Conservation (phyloP, 2,329 filamentous ascomycete species). For the Tothia fuscella region DNA sequence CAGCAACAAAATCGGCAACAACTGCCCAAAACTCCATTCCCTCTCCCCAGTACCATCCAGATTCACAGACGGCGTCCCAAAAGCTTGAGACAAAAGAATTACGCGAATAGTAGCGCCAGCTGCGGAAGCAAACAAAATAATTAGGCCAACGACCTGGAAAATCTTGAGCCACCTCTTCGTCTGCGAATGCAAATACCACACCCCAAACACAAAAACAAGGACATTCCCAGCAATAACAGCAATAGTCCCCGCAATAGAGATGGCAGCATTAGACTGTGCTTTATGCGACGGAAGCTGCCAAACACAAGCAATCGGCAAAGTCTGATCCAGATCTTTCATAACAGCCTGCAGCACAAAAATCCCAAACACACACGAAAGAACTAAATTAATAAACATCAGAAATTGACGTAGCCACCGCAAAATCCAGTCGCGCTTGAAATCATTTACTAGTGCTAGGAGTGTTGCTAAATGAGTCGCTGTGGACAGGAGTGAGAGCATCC, state of each 20-base stretch:
- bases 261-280: constrained; percentile 28
- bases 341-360: constrained; percentile 46
- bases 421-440: constrained; percentile 56
- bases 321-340: constrained; percentile 37
- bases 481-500: constrained; percentile 53
- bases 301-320: constrained; percentile 50
- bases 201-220: constrained; percentile 46
- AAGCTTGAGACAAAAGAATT: constrained; percentile 47
- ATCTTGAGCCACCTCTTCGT: constrained; percentile 42
- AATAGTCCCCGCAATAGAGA: constrained; percentile 48
- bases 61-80: constrained; percentile 40
- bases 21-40: constrained; percentile 51
- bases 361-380: constrained; percentile 44
- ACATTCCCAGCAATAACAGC: constrained; percentile 48
- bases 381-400: constrained; percentile 54
- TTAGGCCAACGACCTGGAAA: constrained; percentile 41
- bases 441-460: constrained; percentile 51
- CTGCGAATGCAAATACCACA: constrained; percentile 52
- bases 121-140: constrained; percentile 41
- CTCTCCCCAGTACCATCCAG: constrained; percentile 43
- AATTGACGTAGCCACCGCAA: constrained; percentile 53
- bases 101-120: constrained; percentile 47
- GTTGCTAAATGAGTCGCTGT: constrained; percentile 55
- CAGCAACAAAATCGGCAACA: constrained; percentile 47
- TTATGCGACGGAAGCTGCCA: constrained; percentile 36